A percentile compares a stretch with the other conserved stretches of the same genome.
Conservation (phyloP, 1,139 yeast species). For the Geotrichum bryndzae region DNA sequence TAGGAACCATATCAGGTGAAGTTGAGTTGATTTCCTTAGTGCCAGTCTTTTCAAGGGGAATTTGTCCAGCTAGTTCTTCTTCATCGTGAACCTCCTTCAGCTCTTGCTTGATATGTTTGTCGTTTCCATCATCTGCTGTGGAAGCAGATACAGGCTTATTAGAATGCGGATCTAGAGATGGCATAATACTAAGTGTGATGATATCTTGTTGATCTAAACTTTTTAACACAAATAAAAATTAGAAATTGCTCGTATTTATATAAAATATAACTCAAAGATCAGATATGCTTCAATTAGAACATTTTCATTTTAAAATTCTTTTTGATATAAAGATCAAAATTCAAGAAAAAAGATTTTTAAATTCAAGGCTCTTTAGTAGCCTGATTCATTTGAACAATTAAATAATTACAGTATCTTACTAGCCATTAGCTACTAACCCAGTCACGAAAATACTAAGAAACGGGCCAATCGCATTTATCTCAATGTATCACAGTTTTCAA, state of each 20-base stretch:
- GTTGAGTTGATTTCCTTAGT: background rate
- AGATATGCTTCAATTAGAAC: background rate
- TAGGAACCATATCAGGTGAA: background rate
- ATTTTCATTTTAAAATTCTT: background rate
- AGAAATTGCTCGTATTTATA: background rate
- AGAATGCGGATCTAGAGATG: background rate
- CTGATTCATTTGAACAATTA: background rate
- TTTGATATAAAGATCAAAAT: background rate
- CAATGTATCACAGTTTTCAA: background rate
- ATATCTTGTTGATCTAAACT: background rate
- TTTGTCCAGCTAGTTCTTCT: background rate
- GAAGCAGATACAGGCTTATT: background rate
- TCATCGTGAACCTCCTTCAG: background rate
- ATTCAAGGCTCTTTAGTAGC: background rate
- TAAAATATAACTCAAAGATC: background rate
- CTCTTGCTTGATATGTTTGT: background rate
- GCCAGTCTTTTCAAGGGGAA: background rate
- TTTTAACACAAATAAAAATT: background rate
- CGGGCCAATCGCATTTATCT: background rate
- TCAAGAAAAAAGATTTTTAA: background rate
- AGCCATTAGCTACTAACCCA: background rate
- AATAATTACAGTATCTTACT: background rate
- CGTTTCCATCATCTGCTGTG: background rate
- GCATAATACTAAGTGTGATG: background rate
- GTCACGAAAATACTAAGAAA: background rate